These are phyloP conservation scores for Leccinum barrowsii DNA, from an alignment of 768 basidiomycete species.

Conservation along the genomic window DNA sequence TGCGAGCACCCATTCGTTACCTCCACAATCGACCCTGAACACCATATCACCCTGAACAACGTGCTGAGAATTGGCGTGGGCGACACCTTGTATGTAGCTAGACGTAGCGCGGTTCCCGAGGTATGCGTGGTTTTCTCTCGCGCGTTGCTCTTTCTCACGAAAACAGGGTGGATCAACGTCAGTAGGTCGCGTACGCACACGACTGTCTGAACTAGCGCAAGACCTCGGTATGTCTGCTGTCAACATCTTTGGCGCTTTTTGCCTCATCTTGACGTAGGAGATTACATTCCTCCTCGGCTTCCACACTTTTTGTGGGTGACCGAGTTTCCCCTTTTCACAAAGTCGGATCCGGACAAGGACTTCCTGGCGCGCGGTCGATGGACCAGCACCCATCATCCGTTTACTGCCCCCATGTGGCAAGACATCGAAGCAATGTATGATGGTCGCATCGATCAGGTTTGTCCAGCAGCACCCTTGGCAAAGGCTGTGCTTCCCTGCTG, in stretches of 20 bases:
- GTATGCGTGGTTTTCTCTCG: conserved; percentile 34
- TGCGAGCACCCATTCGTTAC: conserved; percentile 31
- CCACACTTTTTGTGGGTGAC: conserved; percentile 95
- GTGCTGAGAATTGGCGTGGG: conserved; percentile 44
- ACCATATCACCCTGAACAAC: conserved; percentile 35
- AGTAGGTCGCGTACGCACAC: conserved; percentile 67
- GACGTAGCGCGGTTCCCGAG: conserved; percentile 48
- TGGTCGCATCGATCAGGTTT: conserved; percentile 59
- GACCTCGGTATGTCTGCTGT: conserved; percentile 46
- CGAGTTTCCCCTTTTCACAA: conserved; percentile 91
- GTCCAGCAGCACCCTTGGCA: conserved; percentile 16
- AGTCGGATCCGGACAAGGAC: conserved; percentile 83
- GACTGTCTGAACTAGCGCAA: conserved; percentile 64
- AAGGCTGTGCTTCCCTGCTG: background rate
- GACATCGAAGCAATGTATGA: conserved; percentile 75
- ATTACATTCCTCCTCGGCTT: conserved; percentile 47
- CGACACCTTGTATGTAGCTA: conserved; percentile 57
- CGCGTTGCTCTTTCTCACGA: conserved; percentile 18
- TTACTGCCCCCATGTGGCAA: conserved; percentile 93
- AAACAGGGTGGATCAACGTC: conserved; percentile 81
- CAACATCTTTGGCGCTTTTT: background rate
- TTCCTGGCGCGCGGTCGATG: conserved; percentile 82
- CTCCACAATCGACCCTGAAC: conserved; percentile 23
- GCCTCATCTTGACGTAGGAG: conserved; percentile 40
- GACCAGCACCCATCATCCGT: conserved; percentile 93